Evolutionary conservation across 805 yeast species (phyloP), one percentile per base, ranked within the genome.

Genomic region (Teunomyces tritomae): DNA sequence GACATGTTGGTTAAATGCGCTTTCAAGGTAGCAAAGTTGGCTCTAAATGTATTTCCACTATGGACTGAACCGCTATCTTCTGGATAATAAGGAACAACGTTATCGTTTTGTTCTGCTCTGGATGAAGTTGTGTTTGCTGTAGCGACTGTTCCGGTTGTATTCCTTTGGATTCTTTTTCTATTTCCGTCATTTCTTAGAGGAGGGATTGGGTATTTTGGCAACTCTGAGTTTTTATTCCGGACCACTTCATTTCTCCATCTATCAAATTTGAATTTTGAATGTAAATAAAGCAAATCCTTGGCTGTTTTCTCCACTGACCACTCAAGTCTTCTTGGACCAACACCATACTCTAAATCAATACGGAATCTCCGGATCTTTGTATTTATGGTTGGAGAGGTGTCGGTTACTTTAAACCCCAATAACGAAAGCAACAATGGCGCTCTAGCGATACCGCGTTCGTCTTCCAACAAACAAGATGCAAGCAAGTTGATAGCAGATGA

Each of bases 301-400:
- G 84, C 80, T 17, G 82, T 85, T 57, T 85, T 85, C 27, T 81
- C 74, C 5, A 94, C 79, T 1, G 84, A 73, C 99, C 99, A 94
- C 56, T 80, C 80, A 56, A 90, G 70, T 46, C 90, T 69, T 47
- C 84, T 80, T 5, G 82, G 79, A 1, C 96, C 96, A 28, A 90
- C 80, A 5, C 98, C 99, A 60, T 94, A 94, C 61, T 91, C 96
- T 39, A 94, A 71, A 43, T 85, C 87, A n/a, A 94, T 70, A 49
- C 79, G 73, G 55, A 79, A 86, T 46, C 73, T 77, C 48, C 71
- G 55, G 45, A 72, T 76, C 49, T 71, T 74, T 1, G 76, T 65
- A 42, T 59, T 52, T 3, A 65, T 64, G 45, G 56, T 71, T 48
- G 65, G 63, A 0, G 83, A 71, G 8, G 74, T 64, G 53, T 82